These are phyloP conservation scores for Euphrasia confusa DNA, from an alignment of 257 asterid genomes.

Conservation along the genomic window DNA sequence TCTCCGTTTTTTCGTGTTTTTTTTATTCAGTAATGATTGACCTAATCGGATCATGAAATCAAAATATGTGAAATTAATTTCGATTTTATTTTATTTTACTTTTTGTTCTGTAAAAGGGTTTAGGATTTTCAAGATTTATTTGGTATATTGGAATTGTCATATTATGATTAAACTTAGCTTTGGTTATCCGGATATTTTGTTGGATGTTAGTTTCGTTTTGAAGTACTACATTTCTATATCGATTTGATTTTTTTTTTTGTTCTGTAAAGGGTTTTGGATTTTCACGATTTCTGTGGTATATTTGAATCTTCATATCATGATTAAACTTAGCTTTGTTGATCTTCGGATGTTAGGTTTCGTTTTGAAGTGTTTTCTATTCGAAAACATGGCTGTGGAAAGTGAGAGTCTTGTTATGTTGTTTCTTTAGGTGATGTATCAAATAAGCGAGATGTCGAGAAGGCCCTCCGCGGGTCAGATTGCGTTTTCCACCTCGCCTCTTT, in stretches of 20 bases:
- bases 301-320: background rate
- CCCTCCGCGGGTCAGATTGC: slow-evolving; percentile 67
- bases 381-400: background rate
- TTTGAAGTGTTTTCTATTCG: background rate
- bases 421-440: slow-evolving; percentile 60
- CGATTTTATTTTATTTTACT: too few species aligned
- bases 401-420: background rate
- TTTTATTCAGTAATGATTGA: background rate
- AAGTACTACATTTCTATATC: background rate
- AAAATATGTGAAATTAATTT: too few species aligned
- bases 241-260: background rate
- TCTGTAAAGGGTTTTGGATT: background rate
- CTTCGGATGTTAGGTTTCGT: background rate
- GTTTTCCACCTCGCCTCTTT: slow-evolving; percentile 95
- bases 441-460: slow-evolving; percentile 65
- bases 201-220: background rate
- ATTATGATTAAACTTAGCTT: background rate
- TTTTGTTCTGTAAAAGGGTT: background rate
- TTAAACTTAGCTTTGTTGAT: background rate
- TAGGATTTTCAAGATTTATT: background rate
- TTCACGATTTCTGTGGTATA: too few species aligned
- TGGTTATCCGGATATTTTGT: too few species aligned
- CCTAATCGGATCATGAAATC: background rate
- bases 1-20: background rate
- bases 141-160: too few species aligned